Evolutionary conservation across 164 flowering plant species (phyloP).

Genomic region (Macadamia integrifolia): DNA sequence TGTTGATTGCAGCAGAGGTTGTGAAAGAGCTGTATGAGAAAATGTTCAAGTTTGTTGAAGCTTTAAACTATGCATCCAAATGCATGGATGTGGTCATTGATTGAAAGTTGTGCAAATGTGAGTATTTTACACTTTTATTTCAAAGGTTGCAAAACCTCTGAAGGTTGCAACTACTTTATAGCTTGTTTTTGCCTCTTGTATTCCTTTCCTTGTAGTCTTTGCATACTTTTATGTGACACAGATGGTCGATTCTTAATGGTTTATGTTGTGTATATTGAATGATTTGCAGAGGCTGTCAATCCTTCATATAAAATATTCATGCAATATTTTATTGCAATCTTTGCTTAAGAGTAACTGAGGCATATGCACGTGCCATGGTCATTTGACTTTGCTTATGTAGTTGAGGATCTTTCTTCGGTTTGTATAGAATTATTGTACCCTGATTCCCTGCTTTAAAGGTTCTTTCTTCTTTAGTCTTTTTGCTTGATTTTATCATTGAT

Average conservation of each 20-base stretch:
- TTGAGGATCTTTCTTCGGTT: background rate
- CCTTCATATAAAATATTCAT: conserved; percentile 55
- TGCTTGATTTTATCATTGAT: no score
- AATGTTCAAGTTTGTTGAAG: conserved; percentile 52
- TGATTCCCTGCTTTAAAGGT: background rate
- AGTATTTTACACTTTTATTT: conserved; percentile 73
- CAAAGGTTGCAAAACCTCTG: conserved; percentile 61
- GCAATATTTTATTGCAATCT: conserved; percentile 62
- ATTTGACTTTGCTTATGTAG: conserved; percentile 65
- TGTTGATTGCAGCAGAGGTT: conserved; percentile 37
- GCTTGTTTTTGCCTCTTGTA: background rate
- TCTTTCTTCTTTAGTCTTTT: background rate
- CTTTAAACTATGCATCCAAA: conserved; percentile 70
- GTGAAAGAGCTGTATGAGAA: conserved; percentile 68
- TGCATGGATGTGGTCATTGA: conserved; percentile 72
- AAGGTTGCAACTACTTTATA: conserved; percentile 24
- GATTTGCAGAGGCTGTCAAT: conserved; percentile 74
- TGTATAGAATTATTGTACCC: background rate
- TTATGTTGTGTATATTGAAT: conserved; percentile 8
- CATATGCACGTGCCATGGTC: conserved; percentile 83
- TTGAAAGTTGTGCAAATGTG: conserved; percentile 55
- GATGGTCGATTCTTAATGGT: background rate
- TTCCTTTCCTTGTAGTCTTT: conserved; percentile 1
- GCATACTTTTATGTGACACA: background rate
- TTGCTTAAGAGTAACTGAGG: conserved; percentile 68